Evolutionary conservation across 768 basidiomycete species (phyloP).

Genomic region (Vishniacozyma victoriae): DNA sequence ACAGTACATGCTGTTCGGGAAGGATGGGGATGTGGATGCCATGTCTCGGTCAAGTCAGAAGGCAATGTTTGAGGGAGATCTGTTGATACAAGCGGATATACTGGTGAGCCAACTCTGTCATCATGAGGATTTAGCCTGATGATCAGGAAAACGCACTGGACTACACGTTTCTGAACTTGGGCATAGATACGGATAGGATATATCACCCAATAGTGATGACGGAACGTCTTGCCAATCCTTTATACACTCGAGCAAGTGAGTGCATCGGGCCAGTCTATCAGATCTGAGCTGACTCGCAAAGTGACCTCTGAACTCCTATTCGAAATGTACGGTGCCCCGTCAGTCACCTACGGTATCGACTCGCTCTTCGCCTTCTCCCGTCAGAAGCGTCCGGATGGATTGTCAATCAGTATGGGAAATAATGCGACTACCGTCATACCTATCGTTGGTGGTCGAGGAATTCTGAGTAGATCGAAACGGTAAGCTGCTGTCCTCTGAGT

Average conservation of each 20-base stretch:
- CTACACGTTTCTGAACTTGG: constrained; percentile 79
- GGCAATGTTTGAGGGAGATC: constrained; percentile 89
- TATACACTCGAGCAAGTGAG: constrained; percentile 81
- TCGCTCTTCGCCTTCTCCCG: constrained; percentile 87
- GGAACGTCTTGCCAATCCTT: constrained; percentile 77
- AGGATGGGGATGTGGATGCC: constrained; percentile 78
- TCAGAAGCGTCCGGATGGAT: constrained; percentile 65
- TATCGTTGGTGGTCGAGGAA: constrained; percentile 70
- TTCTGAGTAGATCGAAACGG: constrained; percentile 83
- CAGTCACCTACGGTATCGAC: constrained; percentile 80
- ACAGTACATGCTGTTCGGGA: constrained; percentile 79
- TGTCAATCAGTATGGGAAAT: constrained; percentile 86
- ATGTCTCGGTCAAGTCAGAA: constrained; percentile 70
- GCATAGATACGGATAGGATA: constrained; percentile 67
- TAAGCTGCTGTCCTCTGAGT: constrained; percentile 57
- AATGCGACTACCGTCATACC: constrained; percentile 88
- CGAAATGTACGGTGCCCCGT: constrained; percentile 81
- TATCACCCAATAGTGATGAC: constrained; percentile 91
- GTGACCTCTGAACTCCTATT: constrained; percentile 96
- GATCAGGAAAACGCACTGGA: constrained; percentile 87
- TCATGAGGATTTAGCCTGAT: background rate
- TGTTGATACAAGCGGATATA: constrained; percentile 83
- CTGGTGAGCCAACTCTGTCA: constrained; percentile 59
- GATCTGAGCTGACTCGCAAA: constrained; percentile 44
- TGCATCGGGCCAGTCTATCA: constrained; percentile 14